Evolutionary conservation across 257 asterid species (phyloP).

Genomic region (Scutellaria minor): DNA sequence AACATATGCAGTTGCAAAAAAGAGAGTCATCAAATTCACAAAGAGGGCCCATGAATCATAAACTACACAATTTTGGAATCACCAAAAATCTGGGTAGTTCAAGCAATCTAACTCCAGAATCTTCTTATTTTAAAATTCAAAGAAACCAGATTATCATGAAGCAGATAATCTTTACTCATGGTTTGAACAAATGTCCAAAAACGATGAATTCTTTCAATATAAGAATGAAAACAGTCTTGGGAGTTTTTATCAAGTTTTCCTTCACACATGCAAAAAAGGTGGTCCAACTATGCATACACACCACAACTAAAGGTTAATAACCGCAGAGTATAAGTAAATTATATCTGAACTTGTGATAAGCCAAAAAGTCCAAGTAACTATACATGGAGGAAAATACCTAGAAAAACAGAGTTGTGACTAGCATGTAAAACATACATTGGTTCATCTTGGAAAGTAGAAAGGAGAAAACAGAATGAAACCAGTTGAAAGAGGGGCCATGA

Average conservation of each 20-base stretch:
- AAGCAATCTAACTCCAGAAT: conserved; percentile 3
- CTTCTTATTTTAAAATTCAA: not conserved
- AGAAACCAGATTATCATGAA: not conserved
- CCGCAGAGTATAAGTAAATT: not conserved
- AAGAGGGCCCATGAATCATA: not conserved
- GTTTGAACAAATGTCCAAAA: not conserved
- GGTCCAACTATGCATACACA: not conserved
- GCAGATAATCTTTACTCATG: not conserved
- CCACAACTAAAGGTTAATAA: not conserved
- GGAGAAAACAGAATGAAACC: not conserved
- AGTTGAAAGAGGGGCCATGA: not conserved
- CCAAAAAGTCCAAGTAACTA: not conserved
- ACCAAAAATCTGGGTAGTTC: not conserved
- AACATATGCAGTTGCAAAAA: not conserved
- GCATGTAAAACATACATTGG: not conserved
- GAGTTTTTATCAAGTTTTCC: not conserved
- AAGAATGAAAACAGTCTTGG: not conserved
- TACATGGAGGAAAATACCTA: not conserved
- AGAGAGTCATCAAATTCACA: not conserved
- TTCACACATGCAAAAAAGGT: not conserved
- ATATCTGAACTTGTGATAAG: not conserved
- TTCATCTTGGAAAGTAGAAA: not conserved
- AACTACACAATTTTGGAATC: not conserved
- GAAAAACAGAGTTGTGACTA: conserved; percentile 21
- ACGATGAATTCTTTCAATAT: not conserved